Conservation (phyloP, 2,329 filamentous ascomycete species). For the Colletotrichum nymphaeae region DNA sequence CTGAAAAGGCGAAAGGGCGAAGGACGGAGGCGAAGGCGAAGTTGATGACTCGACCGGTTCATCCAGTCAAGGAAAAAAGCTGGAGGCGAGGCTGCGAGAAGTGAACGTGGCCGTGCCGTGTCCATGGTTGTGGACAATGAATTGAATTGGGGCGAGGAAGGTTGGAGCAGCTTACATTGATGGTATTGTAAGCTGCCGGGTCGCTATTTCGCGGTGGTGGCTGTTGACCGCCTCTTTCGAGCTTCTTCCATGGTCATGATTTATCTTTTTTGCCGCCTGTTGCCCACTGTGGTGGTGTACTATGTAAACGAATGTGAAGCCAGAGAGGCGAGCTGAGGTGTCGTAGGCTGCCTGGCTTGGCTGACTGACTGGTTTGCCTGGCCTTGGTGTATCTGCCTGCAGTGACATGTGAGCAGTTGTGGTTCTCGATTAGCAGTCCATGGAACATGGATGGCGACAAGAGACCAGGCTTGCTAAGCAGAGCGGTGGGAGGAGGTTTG, state of each 20-base stretch:
- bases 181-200: not conserved
- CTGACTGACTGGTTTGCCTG: slow-evolving; percentile 1
- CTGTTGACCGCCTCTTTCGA: slow-evolving; percentile 32
- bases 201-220: not conserved
- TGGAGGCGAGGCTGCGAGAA: not conserved
- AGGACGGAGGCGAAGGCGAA: slow-evolving; percentile 23
- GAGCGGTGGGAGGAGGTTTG: slow-evolving; percentile 13
- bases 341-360: slow-evolving; percentile 8
- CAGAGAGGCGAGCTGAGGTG: slow-evolving; percentile 18
- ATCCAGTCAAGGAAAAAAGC: not conserved
- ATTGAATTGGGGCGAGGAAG: slow-evolving; percentile 20
- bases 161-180: slow-evolving; percentile 23
- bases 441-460: slow-evolving; percentile 8
- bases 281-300: not conserved
- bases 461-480: slow-evolving; percentile 23
- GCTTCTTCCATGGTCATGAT: slow-evolving; percentile 7
- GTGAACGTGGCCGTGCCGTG: not conserved
- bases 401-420: slow-evolving; percentile 35
- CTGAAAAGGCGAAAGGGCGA: slow-evolving; percentile 6
- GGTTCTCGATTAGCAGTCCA: slow-evolving; percentile 16
- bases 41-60: slow-evolving; percentile 19
- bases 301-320: not conserved
- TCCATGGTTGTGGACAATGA: not conserved
- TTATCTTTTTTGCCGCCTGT: not conserved
- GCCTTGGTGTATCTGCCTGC: slow-evolving; percentile 11